Conservation (phyloP, 345 rosid species). For the Excoecaria agallocha region DNA sequence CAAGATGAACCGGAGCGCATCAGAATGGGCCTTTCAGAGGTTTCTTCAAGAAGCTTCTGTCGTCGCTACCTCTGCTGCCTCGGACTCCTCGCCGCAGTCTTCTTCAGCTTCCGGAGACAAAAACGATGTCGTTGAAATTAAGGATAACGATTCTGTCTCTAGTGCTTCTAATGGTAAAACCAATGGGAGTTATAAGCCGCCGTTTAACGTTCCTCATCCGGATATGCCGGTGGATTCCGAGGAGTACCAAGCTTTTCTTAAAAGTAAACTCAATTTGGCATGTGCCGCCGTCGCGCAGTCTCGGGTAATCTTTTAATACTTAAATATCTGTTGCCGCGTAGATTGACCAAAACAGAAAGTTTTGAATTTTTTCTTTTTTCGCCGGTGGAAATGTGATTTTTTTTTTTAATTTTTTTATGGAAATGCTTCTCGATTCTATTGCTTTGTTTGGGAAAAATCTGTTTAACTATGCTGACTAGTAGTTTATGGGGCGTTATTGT, state of each 20-base stretch:
- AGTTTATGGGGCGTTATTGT: neutral
- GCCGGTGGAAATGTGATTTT: neutral
- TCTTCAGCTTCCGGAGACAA: constrained; percentile 7
- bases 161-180: neutral
- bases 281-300: constrained; percentile 33
- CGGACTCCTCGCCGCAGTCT: neutral
- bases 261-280: constrained; percentile 29
- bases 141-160: neutral
- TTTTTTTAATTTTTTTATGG: neutral
- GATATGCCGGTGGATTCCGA: constrained; percentile 26
- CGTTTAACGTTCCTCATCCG: constrained; percentile 6
- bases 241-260: constrained; percentile 25
- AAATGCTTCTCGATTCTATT: neutral
- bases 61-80: neutral
- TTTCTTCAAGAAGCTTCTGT: constrained; percentile 26
- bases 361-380: neutral
- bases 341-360: neutral
- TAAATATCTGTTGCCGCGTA: neutral
- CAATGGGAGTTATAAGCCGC: neutral
- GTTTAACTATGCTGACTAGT: neutral
- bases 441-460: neutral
- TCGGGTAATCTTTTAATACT: constrained; percentile 19
- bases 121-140: constrained; percentile 1
- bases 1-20: constrained; percentile 27
- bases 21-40: constrained; percentile 32